A percentile compares a stretch with the other conserved stretches of the same genome.
Evolutionary conservation across 2,329 filamentous ascomycete genomes (phyloP).

Genomic region (Fusarium chuoi): DNA sequence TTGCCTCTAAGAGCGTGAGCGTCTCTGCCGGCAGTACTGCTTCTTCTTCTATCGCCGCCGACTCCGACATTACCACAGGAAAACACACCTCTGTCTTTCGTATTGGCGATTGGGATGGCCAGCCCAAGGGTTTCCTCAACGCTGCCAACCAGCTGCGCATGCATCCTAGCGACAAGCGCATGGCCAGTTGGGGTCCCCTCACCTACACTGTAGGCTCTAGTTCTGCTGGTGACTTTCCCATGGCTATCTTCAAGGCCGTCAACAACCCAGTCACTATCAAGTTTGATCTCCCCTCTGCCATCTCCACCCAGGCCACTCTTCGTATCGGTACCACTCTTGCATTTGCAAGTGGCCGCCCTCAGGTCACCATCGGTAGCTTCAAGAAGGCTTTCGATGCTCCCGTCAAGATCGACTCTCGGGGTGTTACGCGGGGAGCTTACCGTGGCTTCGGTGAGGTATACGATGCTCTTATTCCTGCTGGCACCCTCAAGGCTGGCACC

Average conservation of each 20-base stretch:
- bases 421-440: constrained; percentile 73
- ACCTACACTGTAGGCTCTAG: constrained; percentile 71
- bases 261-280: constrained; percentile 70
- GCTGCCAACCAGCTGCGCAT: constrained; percentile 74
- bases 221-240: constrained; percentile 65
- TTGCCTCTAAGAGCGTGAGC: constrained; percentile 59
- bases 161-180: constrained; percentile 74
- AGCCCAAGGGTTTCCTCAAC: constrained; percentile 72
- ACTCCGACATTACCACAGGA: constrained; percentile 55
- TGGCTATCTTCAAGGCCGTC: constrained; percentile 71
- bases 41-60: constrained; percentile 61
- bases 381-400: constrained; percentile 60
- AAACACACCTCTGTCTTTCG: constrained; percentile 67
- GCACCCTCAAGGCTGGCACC: constrained; percentile 65
- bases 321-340: constrained; percentile 72
- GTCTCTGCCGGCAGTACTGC: constrained; percentile 62
- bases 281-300: constrained; percentile 63
- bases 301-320: constrained; percentile 64
- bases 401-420: constrained; percentile 71
- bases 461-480: constrained; percentile 67
- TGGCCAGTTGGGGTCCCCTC: constrained; percentile 68
- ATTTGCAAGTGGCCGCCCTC: constrained; percentile 68
- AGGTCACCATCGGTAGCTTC: constrained; percentile 66
- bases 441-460: constrained; percentile 73
- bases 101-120: constrained; percentile 73